A percentile compares a stretch with the other conserved stretches of the same genome.
Evolutionary conservation across 306 rosid genomes (phyloP).

Genomic region (Corylus heterophylla): DNA sequence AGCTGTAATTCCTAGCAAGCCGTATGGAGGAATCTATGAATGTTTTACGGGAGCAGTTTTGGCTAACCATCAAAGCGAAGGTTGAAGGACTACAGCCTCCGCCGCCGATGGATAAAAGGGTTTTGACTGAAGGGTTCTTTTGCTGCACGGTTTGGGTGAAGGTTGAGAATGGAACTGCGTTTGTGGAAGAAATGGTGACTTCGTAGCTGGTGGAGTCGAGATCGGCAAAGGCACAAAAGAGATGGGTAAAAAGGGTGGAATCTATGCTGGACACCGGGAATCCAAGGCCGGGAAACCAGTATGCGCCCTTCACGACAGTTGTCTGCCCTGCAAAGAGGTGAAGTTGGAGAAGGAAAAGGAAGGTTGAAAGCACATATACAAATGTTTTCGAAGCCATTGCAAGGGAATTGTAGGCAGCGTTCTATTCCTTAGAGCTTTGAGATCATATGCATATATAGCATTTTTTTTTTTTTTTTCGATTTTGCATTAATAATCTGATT

Average conservation of each 20-base stretch:
- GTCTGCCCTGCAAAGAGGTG: constrained; percentile 27
- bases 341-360: constrained; percentile 31
- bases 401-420: not conserved
- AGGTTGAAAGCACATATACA: constrained; percentile 9
- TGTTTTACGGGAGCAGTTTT: no score
- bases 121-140: no score
- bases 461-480: no score
- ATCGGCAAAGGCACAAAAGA: constrained; percentile 57
- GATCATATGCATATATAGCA: no score
- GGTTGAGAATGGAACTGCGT: no score
- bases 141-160: no score
- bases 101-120: no score
- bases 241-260: constrained; percentile 55
- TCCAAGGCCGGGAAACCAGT: constrained; percentile 30
- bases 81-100: no score
- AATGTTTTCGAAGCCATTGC: constrained; percentile 40
- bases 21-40: no score
- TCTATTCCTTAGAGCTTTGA: not conserved
- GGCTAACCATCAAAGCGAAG: no score
- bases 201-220: not conserved
- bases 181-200: not conserved
- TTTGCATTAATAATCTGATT: no score
- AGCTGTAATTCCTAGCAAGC: no score
- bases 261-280: constrained; percentile 36
- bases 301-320: constrained; percentile 16